A percentile compares a stretch with the other conserved stretches of the same genome.
Conservation (phyloP, 1,284 basidiomycete genomes). For the Boletus coffeatus region DNA sequence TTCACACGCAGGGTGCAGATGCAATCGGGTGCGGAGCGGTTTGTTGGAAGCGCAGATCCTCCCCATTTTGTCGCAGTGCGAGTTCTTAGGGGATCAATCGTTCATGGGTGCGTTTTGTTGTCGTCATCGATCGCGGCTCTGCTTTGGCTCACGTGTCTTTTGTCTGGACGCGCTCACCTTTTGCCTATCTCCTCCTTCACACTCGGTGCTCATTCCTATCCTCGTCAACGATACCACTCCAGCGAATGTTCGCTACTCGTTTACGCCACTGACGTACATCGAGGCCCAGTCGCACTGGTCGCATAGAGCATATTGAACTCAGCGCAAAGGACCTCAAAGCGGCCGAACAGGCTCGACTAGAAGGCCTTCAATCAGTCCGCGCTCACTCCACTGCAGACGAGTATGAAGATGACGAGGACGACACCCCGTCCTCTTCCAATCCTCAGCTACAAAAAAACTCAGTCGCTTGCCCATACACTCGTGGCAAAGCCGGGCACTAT, state of each 20-base stretch:
- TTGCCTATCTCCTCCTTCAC: conserved; percentile 58
- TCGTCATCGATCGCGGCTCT: too few species aligned
- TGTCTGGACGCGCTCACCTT: conserved; percentile 47
- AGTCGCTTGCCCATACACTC: conserved; percentile 69
- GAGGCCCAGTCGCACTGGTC: conserved; percentile 35
- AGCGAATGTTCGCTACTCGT: conserved; percentile 65
- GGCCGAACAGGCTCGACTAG: conserved; percentile 54
- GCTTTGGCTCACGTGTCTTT: too few species aligned
- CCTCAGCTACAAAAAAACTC: conserved; percentile 61
- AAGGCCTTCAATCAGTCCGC: conserved; percentile 45
- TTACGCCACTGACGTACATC: conserved; percentile 62
- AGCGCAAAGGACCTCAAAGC: conserved; percentile 60
- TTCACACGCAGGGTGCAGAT: too few species aligned
- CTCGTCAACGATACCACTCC: conserved; percentile 91
- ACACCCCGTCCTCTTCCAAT: conserved; percentile 24
- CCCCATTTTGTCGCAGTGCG: too few species aligned
- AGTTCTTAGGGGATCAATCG: too few species aligned
- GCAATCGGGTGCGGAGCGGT: too few species aligned
- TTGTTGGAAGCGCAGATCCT: too few species aligned
- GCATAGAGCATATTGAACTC: conserved; percentile 52
- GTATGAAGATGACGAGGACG: conserved; percentile 48
- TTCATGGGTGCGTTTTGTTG: too few species aligned
- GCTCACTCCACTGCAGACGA: conserved; percentile 53
- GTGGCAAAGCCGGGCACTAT: conserved; percentile 68
- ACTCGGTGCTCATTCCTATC: conserved; percentile 66